Conservation (phyloP, 768 basidiomycete species). For the Suillus subluteus region DNA sequence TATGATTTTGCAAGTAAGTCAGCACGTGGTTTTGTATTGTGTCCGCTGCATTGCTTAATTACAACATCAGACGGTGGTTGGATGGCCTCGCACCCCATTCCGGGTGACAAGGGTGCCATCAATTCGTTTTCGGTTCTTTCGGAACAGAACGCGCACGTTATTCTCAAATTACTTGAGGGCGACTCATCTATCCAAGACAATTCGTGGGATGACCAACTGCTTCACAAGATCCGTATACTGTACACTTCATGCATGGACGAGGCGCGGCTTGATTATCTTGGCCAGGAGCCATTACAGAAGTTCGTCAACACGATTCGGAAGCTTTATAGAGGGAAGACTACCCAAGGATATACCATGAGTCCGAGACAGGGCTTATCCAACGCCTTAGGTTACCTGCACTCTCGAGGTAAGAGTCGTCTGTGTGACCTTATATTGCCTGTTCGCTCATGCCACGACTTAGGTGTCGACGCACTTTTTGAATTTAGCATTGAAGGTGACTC, state of each 20-base stretch:
- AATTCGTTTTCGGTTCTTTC: conserved; percentile 75
- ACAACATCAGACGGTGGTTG: conserved; percentile 77
- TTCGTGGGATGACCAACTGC: conserved; percentile 56
- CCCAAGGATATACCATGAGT: conserved; percentile 38
- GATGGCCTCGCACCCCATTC: conserved; percentile 81
- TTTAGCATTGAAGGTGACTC: conserved; percentile 89
- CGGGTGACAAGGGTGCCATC: conserved; percentile 78
- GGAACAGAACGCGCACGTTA: conserved; percentile 76
- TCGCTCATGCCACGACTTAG: conserved; percentile 41
- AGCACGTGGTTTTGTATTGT: not conserved
- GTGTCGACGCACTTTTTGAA: conserved; percentile 76
- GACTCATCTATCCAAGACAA: conserved; percentile 39
- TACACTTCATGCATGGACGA: conserved; percentile 87
- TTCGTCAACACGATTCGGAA: conserved; percentile 64
- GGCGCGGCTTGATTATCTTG: conserved; percentile 71
- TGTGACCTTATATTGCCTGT: conserved; percentile 3
- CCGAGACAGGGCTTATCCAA: conserved; percentile 70
- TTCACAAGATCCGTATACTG: conserved; percentile 68
- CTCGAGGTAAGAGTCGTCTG: conserved; percentile 58
- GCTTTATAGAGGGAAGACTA: conserved; percentile 59
- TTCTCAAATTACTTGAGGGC: conserved; percentile 70
- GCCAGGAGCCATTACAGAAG: conserved; percentile 68
- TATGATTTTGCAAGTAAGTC: conserved; percentile 89
- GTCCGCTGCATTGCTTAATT: conserved; percentile 14
- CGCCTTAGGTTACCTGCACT: conserved; percentile 84